Evolutionary conservation across 805 yeast species (phyloP).

Genomic region (Myxozyma mucilagina): DNA sequence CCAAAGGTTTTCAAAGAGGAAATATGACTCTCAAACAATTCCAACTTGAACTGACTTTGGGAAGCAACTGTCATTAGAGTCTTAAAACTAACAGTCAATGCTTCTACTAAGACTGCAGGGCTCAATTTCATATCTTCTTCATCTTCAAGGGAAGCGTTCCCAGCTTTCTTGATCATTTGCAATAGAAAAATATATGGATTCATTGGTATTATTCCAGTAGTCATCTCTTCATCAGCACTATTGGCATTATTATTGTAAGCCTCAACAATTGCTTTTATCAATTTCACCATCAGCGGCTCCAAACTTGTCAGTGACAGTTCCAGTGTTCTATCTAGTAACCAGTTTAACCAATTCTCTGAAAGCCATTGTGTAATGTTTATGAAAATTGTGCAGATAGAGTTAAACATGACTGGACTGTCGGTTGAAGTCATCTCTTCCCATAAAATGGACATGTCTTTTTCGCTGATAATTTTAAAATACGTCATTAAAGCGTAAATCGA

Average conservation of each 20-base stretch:
- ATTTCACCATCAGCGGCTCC: slow-evolving; percentile 15
- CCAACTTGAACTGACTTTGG: neutral
- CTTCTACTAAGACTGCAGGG: neutral
- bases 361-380: slow-evolving; percentile 10
- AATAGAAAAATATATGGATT: slow-evolving; percentile 12
- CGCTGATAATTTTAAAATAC: slow-evolving; percentile 8
- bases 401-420: slow-evolving; percentile 1
- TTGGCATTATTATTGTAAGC: neutral
- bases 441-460: slow-evolving; percentile 6
- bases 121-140: slow-evolving; percentile 4
- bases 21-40: slow-evolving; percentile 8
- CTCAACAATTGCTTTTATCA: slow-evolving; percentile 11
- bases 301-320: slow-evolving; percentile 7
- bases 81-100: neutral
- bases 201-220: slow-evolving; percentile 2
- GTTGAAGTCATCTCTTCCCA: slow-evolving; percentile 19
- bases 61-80: slow-evolving; percentile 6
- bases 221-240: neutral
- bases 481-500: slow-evolving; percentile 18
- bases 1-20: slow-evolving; percentile 11
- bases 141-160: slow-evolving; percentile 17
- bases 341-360: slow-evolving; percentile 11
- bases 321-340: slow-evolving; percentile 11
- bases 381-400: slow-evolving; percentile 8
- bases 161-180: slow-evolving; percentile 13